A percentile compares a stretch with the other conserved stretches of the same genome.
Conservation (phyloP, 306 rosid genomes). For the Dalbergia cultrata region DNA sequence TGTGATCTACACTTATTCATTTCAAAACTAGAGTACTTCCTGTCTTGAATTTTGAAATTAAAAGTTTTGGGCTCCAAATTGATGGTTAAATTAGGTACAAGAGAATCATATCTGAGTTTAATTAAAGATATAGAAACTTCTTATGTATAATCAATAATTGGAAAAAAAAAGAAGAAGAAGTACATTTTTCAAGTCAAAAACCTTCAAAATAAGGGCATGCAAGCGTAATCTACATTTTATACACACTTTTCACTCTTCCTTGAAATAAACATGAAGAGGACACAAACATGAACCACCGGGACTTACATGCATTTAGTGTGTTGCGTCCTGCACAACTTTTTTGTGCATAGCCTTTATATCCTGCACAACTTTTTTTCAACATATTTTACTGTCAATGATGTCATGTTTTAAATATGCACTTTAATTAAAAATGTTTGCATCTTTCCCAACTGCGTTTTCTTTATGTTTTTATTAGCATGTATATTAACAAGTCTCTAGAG, state of each 20-base stretch:
- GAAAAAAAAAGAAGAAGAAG: not conserved
- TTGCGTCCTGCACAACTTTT: not conserved
- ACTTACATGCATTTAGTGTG: not conserved
- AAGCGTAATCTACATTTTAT: not conserved
- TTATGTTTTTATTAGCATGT: not conserved
- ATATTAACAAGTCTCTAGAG: not conserved
- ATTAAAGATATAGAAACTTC: too few relatives aligned
- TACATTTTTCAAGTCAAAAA: not conserved
- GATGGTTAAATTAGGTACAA: too few relatives aligned
- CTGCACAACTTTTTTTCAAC: not conserved
- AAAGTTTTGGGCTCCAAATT: too few relatives aligned
- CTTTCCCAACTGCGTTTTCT: constrained; percentile 1
- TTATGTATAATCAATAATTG: not conserved
- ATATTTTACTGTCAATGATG: not conserved
- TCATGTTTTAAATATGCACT: not conserved
- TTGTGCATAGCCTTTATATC: too few relatives aligned
- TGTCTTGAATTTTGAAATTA: too few relatives aligned
- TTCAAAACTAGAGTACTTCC: too few relatives aligned
- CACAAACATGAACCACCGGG: not conserved
- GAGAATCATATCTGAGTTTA: not conserved
- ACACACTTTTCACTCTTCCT: not conserved
- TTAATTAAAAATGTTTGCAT: not conserved
- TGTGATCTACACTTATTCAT: too few relatives aligned
- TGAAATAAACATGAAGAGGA: not conserved
- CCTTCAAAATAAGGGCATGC: not conserved